Evolutionary conservation across 169 alveolate species (phyloP).

Genomic region (Eimeria mitis): DNA sequence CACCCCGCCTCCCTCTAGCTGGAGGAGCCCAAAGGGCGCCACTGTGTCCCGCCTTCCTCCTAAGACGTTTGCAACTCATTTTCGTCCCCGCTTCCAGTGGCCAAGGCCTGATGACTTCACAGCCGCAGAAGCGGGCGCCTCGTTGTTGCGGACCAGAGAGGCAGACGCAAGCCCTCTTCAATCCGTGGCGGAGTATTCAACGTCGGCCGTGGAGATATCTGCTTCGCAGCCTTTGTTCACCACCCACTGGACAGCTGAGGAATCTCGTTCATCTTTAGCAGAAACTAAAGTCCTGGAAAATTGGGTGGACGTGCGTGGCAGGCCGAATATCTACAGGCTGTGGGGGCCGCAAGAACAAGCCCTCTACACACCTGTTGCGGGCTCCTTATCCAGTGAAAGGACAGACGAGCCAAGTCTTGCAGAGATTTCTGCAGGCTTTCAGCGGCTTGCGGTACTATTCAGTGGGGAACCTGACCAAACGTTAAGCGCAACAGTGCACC

Average conservation of each 20-base stretch:
- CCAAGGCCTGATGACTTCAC: neutral
- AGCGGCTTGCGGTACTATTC: neutral
- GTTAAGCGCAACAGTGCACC: too few relatives aligned
- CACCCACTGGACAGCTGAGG: neutral
- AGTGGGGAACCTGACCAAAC: neutral
- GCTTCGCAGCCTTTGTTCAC: neutral
- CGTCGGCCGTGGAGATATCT: neutral
- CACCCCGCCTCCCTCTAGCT: neutral
- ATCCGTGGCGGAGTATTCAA: neutral
- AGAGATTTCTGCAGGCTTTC: too few relatives aligned
- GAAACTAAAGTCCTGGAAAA: neutral
- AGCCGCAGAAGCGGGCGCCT: neutral
- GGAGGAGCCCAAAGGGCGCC: neutral
- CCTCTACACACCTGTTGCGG: neutral
- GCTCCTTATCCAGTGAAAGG: neutral
- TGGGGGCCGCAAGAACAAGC: neutral
- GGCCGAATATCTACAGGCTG: neutral
- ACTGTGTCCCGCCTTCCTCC: neutral
- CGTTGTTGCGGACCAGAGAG: neutral
- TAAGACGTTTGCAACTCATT: too few relatives aligned
- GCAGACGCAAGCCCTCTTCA: neutral
- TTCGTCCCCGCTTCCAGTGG: neutral
- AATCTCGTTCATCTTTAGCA: neutral
- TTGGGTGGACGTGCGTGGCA: neutral
- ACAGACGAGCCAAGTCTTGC: neutral